Evolutionary conservation across 495 filamentous ascomycete genomes (phyloP).

Genomic region (Penicillium crystallinum): DNA sequence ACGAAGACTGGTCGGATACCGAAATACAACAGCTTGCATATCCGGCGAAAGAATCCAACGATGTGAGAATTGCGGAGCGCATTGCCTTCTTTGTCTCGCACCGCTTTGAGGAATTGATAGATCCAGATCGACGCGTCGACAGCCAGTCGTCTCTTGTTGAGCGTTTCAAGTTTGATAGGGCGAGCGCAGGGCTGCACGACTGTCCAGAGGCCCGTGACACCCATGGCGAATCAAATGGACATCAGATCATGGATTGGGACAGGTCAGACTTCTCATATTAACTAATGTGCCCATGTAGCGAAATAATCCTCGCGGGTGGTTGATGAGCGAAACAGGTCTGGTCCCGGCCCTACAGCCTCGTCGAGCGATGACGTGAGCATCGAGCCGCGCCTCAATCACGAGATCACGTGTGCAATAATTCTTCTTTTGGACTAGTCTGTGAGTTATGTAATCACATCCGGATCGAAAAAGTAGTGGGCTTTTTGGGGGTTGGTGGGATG

Average conservation of each 20-base stretch:
- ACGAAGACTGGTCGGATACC: constrained; percentile 98
- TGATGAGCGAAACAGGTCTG: constrained; percentile 9
- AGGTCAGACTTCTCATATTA: neutral
- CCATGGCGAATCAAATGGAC: constrained; percentile 54
- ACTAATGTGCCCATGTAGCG: neutral
- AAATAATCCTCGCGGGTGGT: neutral
- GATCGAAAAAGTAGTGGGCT: constrained; percentile 7
- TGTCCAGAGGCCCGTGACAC: constrained; percentile 96
- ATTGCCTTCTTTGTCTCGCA: constrained; percentile 96
- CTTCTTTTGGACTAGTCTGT: constrained; percentile 18
- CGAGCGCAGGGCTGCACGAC: constrained; percentile 84
- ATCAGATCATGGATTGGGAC: neutral
- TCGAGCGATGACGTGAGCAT: neutral
- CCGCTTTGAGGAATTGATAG: constrained; percentile 98
- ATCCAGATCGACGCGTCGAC: constrained; percentile 99
- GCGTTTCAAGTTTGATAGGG: constrained; percentile 84
- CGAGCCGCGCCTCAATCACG: constrained; percentile 19
- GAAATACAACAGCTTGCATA: constrained; percentile 93
- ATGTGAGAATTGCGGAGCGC: constrained; percentile 91
- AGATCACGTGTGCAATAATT: constrained; percentile 25
- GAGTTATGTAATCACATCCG: neutral
- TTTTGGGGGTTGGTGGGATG: constrained; percentile 13
- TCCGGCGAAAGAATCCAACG: constrained; percentile 95
- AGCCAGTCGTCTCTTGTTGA: constrained; percentile 90
- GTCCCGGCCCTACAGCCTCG: too few species aligned